phyloP scores from a whole-genome alignment of 768 basidiomycete genomes.

The Agaricus blazei region DNA sequence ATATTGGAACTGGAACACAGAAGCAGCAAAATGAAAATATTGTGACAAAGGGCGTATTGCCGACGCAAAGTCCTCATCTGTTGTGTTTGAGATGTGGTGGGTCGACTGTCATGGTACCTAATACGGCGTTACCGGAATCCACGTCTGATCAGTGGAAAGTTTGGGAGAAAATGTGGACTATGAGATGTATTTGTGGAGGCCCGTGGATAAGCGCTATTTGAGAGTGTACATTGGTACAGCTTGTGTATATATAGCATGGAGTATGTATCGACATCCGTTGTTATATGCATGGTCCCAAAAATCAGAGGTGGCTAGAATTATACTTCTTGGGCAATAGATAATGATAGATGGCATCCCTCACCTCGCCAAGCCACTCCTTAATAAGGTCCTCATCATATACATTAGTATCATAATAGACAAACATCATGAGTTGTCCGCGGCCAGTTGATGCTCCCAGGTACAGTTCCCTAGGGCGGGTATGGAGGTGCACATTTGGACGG shows the following conservation, averaged over 20 bases:
- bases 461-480: constrained; percentile 40
- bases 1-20: constrained; percentile 24
- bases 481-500: constrained; percentile 22
- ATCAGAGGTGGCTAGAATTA: constrained; percentile 1
- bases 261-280: not conserved
- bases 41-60: constrained; percentile 53
- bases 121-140: constrained; percentile 18
- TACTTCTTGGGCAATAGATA: constrained; percentile 21
- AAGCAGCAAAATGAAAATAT: constrained; percentile 50
- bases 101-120: constrained; percentile 40
- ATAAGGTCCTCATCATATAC: constrained; percentile 36
- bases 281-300: not conserved
- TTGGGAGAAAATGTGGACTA: constrained; percentile 62
- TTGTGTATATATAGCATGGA: not conserved
- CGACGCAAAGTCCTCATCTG: constrained; percentile 30
- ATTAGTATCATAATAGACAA: constrained; percentile 39
- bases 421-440: constrained; percentile 25
- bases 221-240: not conserved
- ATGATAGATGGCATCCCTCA: constrained; percentile 25
- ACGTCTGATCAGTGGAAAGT: constrained; percentile 42
- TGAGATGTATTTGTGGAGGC: constrained; percentile 69
- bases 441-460: constrained; percentile 39
- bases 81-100: constrained; percentile 64
- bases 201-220: constrained; percentile 35
- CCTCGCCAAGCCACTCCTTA: constrained; percentile 44